Conservation (phyloP, 2,329 filamentous ascomycete species). For the Elsinoe ampelina region DNA sequence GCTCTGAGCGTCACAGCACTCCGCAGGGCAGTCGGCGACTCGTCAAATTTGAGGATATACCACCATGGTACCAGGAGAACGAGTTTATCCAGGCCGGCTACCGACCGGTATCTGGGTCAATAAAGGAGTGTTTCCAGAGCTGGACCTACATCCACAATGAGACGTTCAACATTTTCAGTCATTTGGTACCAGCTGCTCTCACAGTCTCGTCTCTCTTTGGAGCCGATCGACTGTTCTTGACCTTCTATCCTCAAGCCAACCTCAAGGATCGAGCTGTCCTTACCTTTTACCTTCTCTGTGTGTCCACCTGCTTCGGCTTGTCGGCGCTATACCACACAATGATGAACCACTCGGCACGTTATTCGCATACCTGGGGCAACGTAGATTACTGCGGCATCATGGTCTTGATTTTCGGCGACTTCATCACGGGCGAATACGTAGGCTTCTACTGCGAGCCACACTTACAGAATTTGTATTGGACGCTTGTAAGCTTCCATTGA, state of each 20-base stretch:
- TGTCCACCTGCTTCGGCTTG: slow-evolving; percentile 18
- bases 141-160: slow-evolving; percentile 21
- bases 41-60: background rate
- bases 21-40: background rate
- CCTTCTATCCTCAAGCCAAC: slow-evolving; percentile 7
- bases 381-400: slow-evolving; percentile 7
- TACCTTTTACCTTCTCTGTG: slow-evolving; percentile 20
- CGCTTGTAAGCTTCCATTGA: slow-evolving; percentile 12
- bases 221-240: slow-evolving; percentile 17
- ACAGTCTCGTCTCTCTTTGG: slow-evolving; percentile 13
- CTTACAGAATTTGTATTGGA: slow-evolving; percentile 23
- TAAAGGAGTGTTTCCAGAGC: background rate
- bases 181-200: slow-evolving; percentile 18
- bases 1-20: background rate
- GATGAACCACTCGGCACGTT: slow-evolving; percentile 22
- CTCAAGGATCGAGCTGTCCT: slow-evolving; percentile 12
- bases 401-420: background rate
- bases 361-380: background rate
- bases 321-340: slow-evolving; percentile 24
- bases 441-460: slow-evolving; percentile 24
- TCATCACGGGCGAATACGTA: slow-evolving; percentile 18
- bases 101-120: background rate
- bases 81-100: background rate
- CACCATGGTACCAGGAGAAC: slow-evolving; percentile 6
- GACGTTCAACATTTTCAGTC: slow-evolving; percentile 21